phyloP scores from a whole-genome alignment of 2,329 filamentous ascomycete species.

The Nemania sp. region DNA sequence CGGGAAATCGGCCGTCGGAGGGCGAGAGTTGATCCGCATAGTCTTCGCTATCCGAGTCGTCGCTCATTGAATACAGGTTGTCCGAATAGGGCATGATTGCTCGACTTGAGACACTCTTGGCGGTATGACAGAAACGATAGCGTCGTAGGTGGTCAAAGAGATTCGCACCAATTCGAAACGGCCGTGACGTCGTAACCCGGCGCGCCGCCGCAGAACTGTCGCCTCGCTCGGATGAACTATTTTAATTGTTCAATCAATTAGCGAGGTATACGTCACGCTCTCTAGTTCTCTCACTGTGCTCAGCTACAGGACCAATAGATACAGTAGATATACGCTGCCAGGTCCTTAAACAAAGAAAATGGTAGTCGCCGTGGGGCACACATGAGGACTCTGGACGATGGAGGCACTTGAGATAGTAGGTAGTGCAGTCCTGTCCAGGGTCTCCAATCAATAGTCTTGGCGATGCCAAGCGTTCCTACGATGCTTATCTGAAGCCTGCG shows the following conservation, averaged over 20 bases:
- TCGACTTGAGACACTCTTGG: conserved; percentile 36
- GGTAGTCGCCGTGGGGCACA: neutral
- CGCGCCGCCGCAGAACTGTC: too few species aligned
- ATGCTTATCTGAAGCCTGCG: neutral
- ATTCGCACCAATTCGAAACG: conserved; percentile 33
- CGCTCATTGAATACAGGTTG: conserved; percentile 50
- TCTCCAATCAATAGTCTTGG: conserved; percentile 6
- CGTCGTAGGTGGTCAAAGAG: too few species aligned
- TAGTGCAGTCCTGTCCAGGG: too few species aligned
- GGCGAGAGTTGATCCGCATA: conserved; percentile 50
- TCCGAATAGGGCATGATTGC: conserved; percentile 54
- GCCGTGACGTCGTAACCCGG: too few species aligned
- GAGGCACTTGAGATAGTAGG: conserved; percentile 10
- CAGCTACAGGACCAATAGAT: neutral
- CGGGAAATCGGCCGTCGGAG: conserved; percentile 57
- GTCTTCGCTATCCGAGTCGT: conserved; percentile 39
- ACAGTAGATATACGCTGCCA: neutral
- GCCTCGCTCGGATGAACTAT: neutral
- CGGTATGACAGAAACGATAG: conserved; percentile 38
- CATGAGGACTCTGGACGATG: neutral
- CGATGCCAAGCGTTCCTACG: conserved; percentile 12
- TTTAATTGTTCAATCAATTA: conserved; percentile 9
- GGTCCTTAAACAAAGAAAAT: neutral
- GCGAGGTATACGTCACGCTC: neutral
- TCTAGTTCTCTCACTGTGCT: neutral